Base-by-base conservation (phyloP, 169 alveolate species). In the Plasmodium gonderi region DNA sequence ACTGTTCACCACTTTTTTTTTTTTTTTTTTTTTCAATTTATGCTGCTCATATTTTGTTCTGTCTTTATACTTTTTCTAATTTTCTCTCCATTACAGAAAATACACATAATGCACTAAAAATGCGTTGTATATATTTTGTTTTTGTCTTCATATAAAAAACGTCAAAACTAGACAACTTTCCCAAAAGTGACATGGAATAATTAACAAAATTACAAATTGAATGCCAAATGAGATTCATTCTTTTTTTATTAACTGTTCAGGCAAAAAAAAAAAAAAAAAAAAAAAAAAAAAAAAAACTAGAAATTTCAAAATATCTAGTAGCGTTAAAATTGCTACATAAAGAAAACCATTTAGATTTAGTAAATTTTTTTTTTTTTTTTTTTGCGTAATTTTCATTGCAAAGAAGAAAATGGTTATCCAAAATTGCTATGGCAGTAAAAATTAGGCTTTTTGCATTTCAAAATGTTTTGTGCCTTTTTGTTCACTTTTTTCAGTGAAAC, bases 191-290 rank as follows among this genome's bases (percentile, higher is more conserved):
- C 14, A 31, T 17, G 47, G 20, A 68, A 29, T 36, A 14, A 12
- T 68, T 6, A 9, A 54, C 72, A 54, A 54, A 54, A 11, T 54
- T 54, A 3, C 72, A 54, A 54, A 54, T 17, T 17, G 1, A 1
- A 14, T 54, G 17, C 36, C 72, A 54, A 14, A 54, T 14, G 72
- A 54, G 72, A 54, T 33, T n/a, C n/a, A 17, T 68, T 68, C 51
- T 68, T 68, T 68, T 45, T 68, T 11, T 29, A 68, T 68, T 20
- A 68, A 68, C 79, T 23, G 47, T 29, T 68, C 79, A 68, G 47
- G 47, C 42, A 68, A 29, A 31, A 68, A 68, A 68, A 68, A 68
- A 68, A 68, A 68, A 68, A 68, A 29, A 67, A 68, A 68, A 68
- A 68, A 29, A 67, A 68, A 29, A 31, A 68, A 68, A 68, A 68